Evolutionary conservation across 179 eudicot species (phyloP).

Genomic region (Pouteria campechiana): DNA sequence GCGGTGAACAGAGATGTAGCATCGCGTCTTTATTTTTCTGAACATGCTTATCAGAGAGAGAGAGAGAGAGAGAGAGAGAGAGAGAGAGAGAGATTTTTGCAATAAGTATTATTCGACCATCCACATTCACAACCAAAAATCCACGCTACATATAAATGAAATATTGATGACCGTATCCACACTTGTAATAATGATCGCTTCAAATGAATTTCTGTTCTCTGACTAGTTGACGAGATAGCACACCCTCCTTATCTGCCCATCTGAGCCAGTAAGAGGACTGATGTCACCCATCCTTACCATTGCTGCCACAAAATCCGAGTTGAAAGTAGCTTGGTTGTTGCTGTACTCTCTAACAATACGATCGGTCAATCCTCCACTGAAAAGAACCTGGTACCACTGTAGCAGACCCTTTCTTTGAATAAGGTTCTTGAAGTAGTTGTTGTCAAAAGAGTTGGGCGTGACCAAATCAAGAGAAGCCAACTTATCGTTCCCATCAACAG

Average conservation of each 20-base stretch:
- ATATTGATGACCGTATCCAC: no score
- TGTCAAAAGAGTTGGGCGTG: slow-evolving; percentile 28
- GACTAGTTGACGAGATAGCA: slow-evolving; percentile 10
- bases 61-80: no score
- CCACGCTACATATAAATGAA: no score
- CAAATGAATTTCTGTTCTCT: no score
- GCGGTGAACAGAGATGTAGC: no score
- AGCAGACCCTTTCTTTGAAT: slow-evolving; percentile 26
- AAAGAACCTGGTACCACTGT: slow-evolving; percentile 29
- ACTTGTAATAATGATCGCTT: no score
- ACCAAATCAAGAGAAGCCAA: slow-evolving; percentile 26
- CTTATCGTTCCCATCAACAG: slow-evolving; percentile 17
- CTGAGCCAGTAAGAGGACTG: slow-evolving; percentile 15
- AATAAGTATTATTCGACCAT: no score
- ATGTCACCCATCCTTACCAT: slow-evolving; percentile 39
- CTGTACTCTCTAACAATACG: slow-evolving; percentile 20
- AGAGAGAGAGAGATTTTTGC: no score
- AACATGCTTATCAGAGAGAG: no score
- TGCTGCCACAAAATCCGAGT: slow-evolving; percentile 22
- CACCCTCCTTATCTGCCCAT: slow-evolving; percentile 11
- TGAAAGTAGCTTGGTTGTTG: slow-evolving; percentile 10
- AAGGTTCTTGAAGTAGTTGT: slow-evolving; percentile 28
- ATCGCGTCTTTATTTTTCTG: no score
- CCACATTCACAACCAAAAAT: no score
- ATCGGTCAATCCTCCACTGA: slow-evolving; percentile 25